These are phyloP conservation scores for Lactifluus piperatus DNA, from an alignment of 768 basidiomycete genomes.

Conservation along the genomic window DNA sequence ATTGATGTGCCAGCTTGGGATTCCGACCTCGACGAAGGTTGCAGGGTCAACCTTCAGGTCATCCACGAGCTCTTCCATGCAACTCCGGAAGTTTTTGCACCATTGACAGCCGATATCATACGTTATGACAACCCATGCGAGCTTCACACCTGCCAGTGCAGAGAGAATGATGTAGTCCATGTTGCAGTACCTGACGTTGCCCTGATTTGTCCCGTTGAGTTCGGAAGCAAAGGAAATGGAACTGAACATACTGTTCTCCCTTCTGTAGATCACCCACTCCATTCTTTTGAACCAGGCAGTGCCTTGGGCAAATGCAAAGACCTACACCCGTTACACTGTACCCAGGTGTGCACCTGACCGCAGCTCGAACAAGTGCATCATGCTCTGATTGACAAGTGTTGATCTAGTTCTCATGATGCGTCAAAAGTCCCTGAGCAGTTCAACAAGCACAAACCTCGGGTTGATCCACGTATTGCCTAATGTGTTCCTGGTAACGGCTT, in stretches of 20 bases:
- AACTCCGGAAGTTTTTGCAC: not conserved
- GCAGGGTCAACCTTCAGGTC: not conserved
- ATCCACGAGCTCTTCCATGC: not conserved
- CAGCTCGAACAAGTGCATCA: not conserved
- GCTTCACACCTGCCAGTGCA: not conserved
- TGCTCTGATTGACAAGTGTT: not conserved
- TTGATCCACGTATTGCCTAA: not conserved
- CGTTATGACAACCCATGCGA: not conserved
- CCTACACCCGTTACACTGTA: not conserved
- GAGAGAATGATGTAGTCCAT: not conserved
- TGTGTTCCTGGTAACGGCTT: not conserved
- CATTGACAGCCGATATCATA: slow-evolving; percentile 5
- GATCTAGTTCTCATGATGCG: not conserved
- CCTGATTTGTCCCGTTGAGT: not conserved
- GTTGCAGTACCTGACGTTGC: not conserved
- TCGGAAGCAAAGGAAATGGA: not conserved
- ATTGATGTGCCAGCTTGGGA: slow-evolving; percentile 16
- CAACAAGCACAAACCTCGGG: not conserved
- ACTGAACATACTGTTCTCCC: not conserved
- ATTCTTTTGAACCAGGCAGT: not conserved
- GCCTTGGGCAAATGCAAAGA: not conserved
- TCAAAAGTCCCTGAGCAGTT: not conserved
- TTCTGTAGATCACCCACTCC: not conserved
- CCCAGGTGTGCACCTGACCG: not conserved
- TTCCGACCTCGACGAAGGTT: not conserved